These are phyloP conservation scores for Penicillium coprophilum DNA, from an alignment of 495 filamentous ascomycete genomes.

Conservation along the genomic window DNA sequence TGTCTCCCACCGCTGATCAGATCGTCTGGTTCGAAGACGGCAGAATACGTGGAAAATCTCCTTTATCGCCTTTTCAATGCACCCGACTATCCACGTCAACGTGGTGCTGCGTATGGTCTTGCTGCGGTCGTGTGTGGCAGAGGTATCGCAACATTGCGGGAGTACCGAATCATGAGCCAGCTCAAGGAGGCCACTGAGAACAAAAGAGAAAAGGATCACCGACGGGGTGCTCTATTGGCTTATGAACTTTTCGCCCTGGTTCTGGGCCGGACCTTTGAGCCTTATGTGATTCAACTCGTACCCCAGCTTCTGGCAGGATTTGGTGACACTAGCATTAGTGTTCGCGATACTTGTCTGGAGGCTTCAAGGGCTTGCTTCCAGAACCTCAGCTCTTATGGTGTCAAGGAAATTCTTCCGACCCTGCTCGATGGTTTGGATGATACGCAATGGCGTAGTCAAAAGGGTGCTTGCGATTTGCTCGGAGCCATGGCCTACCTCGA, in stretches of 20 bases:
- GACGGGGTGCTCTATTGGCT: conserved; percentile 84
- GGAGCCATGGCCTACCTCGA: conserved; percentile 98
- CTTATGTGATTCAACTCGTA: conserved; percentile 93
- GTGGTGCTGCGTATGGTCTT: conserved; percentile 92
- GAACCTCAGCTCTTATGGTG: conserved; percentile 88
- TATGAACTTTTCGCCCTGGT: conserved; percentile 86
- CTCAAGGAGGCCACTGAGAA: conserved; percentile 80
- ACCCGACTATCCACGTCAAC: conserved; percentile 85
- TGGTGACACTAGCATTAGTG: conserved; percentile 82
- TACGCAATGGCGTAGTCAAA: conserved; percentile 95
- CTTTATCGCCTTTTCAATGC: conserved; percentile 75
- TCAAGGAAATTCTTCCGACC: conserved; percentile 89
- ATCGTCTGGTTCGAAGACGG: conserved; percentile 69
- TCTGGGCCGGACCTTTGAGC: conserved; percentile 86
- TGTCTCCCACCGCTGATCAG: conserved; percentile 88
- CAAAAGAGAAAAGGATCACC: conserved; percentile 84
- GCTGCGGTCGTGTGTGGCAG: conserved; percentile 85
- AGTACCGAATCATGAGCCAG: conserved; percentile 80
- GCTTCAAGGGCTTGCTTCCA: conserved; percentile 94
- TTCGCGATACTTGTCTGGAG: conserved; percentile 88
- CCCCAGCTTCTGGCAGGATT: conserved; percentile 87
- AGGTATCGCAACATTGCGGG: conserved; percentile 77
- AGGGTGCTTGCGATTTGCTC: conserved; percentile 92
- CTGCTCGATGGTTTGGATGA: conserved; percentile 92
- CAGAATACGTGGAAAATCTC: conserved; percentile 76